Base-by-base conservation (phyloP, 768 basidiomycete genomes). In the Saitozyma sp. region DNA sequence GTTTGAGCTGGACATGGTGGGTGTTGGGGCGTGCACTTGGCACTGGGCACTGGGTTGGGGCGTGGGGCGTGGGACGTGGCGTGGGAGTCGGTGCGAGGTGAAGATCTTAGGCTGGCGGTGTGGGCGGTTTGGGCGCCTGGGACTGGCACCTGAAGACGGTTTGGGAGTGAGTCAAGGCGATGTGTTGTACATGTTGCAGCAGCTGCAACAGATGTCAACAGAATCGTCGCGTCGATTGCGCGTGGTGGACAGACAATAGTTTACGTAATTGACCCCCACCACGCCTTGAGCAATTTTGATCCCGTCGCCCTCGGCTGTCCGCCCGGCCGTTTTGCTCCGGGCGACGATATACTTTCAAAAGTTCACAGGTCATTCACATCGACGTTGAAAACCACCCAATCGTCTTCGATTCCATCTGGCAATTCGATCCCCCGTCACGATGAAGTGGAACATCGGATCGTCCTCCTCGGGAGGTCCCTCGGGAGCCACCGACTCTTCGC, bases 1-100 rank as follows among this genome's bases (percentile, higher is more conserved):
- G 16, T 67, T 73, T 20, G 70, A 70, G 8, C 57, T 59, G 49
- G 57, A 63, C 61, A 63, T 57, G 37, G 14, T 56, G 55, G 42
- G 37, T 19, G 56, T 40, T 29, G 29, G 29, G 29, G 29, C 5
- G 29, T 2, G 29, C 29, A 29, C 29, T 5, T 2, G 29, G 29
- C 29, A 5, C 29, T 29, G 29, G 29, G 29, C 29, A 29, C 29
- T 29, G 29, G 29, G 29, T 5, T 29, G 29, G 29, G 29, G 29
- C 29, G 29, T 29, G 29, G 29, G 29, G 29, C 29, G 29, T 2
- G 45, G 13, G n/a, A 46, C n/a, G n/a, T n/a, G n/a, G n/a, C n/a
- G n/a, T 45, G 45, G 13, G n/a, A 46, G 45, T 11, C 45, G 45
- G 45, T 13, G 45, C 45, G 45, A 46, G 45, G n/a, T 13, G 45